Evolutionary conservation across 768 basidiomycete genomes (phyloP), one percentile per base, ranked within the genome.

Genomic region (Epithele typhae): DNA sequence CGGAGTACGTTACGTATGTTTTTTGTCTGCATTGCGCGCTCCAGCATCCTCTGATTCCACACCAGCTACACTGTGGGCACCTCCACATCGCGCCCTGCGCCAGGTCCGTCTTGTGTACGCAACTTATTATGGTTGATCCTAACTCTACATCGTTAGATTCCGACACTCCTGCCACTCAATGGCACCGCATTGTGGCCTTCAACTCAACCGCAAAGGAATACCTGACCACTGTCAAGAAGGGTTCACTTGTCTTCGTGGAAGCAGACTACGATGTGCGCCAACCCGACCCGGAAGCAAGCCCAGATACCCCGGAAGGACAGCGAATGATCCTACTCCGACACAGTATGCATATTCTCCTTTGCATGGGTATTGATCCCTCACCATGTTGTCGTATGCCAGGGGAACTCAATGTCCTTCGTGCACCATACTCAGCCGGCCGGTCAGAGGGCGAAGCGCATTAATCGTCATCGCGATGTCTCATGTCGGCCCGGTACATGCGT

Each of bases 321-420:
- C 81, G 87, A 25, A 88, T 91, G 62, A 84, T 92, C 45, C 85
- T 90, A 66, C 72, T 92, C 33, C 73, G 78, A 59, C 90, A 92
- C 53, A 88, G 91, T 88, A 22, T 10, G 53, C 19, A 10, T 6
- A 19, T 7, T 24, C 10, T 14, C 7, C 22, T 12, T 33, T 5
- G 11, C 15, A 12, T 35, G 37, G 21, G n/a, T n/a, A n/a, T n/a
- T n/a, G n/a, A n/a, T n/a, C n/a, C n/a, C n/a, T n/a, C n/a, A n/a
- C n/a, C n/a, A n/a, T n/a, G n/a, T n/a, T n/a, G n/a, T n/a, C n/a
- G n/a, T n/a, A n/a, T n/a, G n/a, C n/a, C n/a, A n/a, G n/a, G n/a
- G n/a, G n/a, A n/a, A n/a, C n/a, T n/a, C n/a, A n/a, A n/a, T n/a
- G n/a, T n/a, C n/a, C n/a, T n/a, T n/a, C n/a, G n/a, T n/a, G n/a